Evolutionary conservation across 345 rosid species (phyloP), one percentile per base, ranked within the genome.

Genomic region (Orychophragmus violaceus): DNA sequence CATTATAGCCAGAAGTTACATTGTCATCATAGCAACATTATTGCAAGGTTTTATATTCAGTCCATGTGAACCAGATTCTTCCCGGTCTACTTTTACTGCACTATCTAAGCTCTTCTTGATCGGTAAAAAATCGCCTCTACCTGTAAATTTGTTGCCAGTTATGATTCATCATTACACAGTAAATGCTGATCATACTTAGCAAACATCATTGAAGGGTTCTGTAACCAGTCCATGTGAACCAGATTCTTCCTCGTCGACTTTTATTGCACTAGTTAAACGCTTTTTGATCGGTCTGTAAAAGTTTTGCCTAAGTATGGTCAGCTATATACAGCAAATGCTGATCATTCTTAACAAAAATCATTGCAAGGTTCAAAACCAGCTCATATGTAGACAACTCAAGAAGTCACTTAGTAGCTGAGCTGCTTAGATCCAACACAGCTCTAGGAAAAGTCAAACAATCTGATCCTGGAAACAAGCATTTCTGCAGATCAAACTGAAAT

Each of bases 401-500:
- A 61, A 54, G 39, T 35, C 50, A 57, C 9, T 46, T 60, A 64
- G 60, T 23, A 36, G 60, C 9, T 56, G 17, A 56, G 37, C 37
- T 55, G 25, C 19, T 56, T 56, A 27, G 21, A 52, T 25, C 32
- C 50, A 62, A 54, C 62, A 70, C 12, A 54, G 35, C 45, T 51
- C 14, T 22, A 29, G 10, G 58, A 71, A 18, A 53, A 55, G 58
- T 54, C 42, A 63, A 55, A 25, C 10, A 41, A 42, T 55, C 32
- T 45, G 37, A 33, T 33, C 10, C 13, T 33, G 18, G 22, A 54
- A 46, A 54, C 42, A 35, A 23, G 7, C 25, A 56, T 58, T 45
- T 57, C 55, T 65, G 33, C 41, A 46, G 69, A 57, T 62, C 22
- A 74, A 64, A 70, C 36, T 67, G 52, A 53, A 41, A 18, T 9